Base-by-base conservation (phyloP, 768 basidiomycete genomes). In the Leccinellum luteum region DNA sequence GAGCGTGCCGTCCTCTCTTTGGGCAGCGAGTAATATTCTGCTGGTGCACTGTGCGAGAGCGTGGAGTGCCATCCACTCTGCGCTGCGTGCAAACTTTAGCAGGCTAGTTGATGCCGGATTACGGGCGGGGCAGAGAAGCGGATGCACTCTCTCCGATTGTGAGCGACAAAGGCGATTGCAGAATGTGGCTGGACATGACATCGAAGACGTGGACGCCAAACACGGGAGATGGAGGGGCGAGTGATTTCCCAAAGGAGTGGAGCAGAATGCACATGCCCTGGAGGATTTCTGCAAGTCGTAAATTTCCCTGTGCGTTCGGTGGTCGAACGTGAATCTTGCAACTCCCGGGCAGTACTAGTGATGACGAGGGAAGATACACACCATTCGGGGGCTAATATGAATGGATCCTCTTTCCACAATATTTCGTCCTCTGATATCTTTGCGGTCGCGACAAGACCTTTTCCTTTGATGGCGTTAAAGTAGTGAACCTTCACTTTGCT, bases 351-450 rank as follows among this genome's bases (percentile, higher is more conserved):
- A 5, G 10, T 17, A n/a, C 13, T 4, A 7, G 32, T 50, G 17
- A 3, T n/a, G 25, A 28, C 23, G 15, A 28, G 35, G 19, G 12
- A n/a, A 65, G 71, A 6, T 13, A 59, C 69, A 59, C 69, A 90
- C 88, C 86, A 90, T 73, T 90, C 87, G n/a, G 90, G 85, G n/a
- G 89, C 87, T 21, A 91, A 72, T 47, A 87, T 72, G 66, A 87
- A 92, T 1, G 90, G 90, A 65, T 92, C 89, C 66, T 95, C 92
- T 57, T 85, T 87, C 91, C 93, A 94, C 17, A 96, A 69, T 4
- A 84, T 74, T 60, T 94, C 90, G 0, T 88, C 90, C 64, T 85
- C 81, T 25, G 74, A 73, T 53, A 95, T 87, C 30, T 79, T 76
- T 51, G 84, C 81, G 32, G 73, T 81, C 1, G 91, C 90, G 0